Base-by-base conservation (phyloP, 441 rosid genomes). In the Populus trichocarpa region DNA sequence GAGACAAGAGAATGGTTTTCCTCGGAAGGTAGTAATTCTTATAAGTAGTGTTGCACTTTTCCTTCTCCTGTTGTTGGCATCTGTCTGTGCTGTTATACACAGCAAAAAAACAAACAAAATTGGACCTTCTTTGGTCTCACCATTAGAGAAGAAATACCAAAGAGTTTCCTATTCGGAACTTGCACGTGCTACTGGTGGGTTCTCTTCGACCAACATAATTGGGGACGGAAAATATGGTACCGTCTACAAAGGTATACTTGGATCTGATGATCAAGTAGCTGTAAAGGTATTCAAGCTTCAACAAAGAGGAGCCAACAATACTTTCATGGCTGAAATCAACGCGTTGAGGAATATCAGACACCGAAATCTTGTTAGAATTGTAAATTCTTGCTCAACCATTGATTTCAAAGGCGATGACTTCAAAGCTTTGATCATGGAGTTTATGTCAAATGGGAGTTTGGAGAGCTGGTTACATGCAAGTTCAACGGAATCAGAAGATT, bases 401-500 rank as follows among this genome's bases (percentile, higher is more conserved):
- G 88, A 84, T 78, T 61, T 16, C 18, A 57, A 40, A n/a, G 73
- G 74, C 12, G 77, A 78, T 18, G 80, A 77, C 33, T 85, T 85
- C 70, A 81, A 83, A 74, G 86, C 84, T 77, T 33, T 85, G 16
- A 69, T 83, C 3, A 79, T 80, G 59, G 80, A 78, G 59, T 82
- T 72, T 66, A 80, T 82, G 85, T 40, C 32, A 16, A 86, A 86
- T 33, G 84, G 82, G n/a, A 83, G 76, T 64, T 77, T 84, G 20
- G 84, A 78, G 2, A 46, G 61, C 5, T 83, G 89, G 86, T 42
- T 84, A 78, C 86, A 86, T 71, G 68, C 53, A 25, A 63, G 65
- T 6, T 3, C 5, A 8, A 16, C 6, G 3, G 30, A 10, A 2
- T 23, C 50, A 1, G 13, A 65, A 13, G 50, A 53, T 10, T 14